A percentile compares a stretch with the other conserved stretches of the same genome.
phyloP scores from a whole-genome alignment of 257 asterid species.

The Mentha longifolia region DNA sequence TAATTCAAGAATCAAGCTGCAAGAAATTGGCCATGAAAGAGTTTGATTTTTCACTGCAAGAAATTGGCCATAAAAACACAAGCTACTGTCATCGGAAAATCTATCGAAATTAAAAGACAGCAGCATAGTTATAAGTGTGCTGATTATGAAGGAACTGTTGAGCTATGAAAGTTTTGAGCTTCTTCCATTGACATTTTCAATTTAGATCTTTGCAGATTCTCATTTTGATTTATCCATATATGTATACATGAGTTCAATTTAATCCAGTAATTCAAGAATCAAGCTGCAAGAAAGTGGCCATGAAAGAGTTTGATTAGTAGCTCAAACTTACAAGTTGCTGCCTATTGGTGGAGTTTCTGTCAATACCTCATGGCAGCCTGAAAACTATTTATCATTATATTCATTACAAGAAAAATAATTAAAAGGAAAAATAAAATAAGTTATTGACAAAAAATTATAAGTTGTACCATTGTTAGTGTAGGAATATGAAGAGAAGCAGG shows the following conservation, averaged over 20 bases:
- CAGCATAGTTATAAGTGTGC: not conserved
- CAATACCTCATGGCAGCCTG: constrained; percentile 31
- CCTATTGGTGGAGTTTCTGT: constrained; percentile 26
- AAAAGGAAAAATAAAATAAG: not conserved
- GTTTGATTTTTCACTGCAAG: too few species aligned
- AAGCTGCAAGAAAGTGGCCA: too few species aligned
- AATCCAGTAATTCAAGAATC: not conserved
- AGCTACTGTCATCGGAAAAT: constrained; percentile 29
- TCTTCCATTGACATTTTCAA: not conserved
- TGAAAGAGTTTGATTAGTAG: not conserved
- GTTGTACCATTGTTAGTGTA: constrained; percentile 25
- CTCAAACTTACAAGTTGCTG: constrained; percentile 32
- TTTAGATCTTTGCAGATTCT: not conserved
- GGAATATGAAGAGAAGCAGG: constrained; percentile 35
- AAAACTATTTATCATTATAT: constrained; percentile 5
- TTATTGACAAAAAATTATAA: not conserved
- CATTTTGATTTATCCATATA: not conserved
- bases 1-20: not conserved
- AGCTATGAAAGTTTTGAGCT: not conserved
- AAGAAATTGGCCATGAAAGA: not conserved
- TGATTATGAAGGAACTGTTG: not conserved
- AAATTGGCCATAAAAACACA: constrained; percentile 37
- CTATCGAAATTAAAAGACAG: constrained; percentile 19
- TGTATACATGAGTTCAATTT: not conserved
- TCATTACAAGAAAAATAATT: not conserved